Percentiles rank a stretch among this genome's conserved stretches.
phyloP scores from a whole-genome alignment of 2,329 filamentous ascomycete genomes.

The Bipolaris oryzae region DNA sequence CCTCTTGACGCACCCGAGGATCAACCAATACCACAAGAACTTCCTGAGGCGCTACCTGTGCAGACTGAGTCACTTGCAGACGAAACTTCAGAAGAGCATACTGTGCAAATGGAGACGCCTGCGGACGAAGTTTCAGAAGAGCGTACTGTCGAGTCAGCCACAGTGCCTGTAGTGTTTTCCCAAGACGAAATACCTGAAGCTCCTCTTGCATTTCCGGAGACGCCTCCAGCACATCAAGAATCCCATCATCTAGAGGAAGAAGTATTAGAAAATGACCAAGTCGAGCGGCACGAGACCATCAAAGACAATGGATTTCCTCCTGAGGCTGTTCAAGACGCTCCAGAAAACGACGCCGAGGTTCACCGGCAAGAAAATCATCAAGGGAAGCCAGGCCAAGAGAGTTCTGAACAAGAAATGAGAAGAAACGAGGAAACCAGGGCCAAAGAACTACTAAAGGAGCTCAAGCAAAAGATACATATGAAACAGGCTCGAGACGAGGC shows the following conservation, averaged over 20 bases:
- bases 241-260: neutral
- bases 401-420: slow-evolving; percentile 6
- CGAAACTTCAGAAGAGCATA: neutral
- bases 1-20: slow-evolving; percentile 11
- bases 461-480: neutral
- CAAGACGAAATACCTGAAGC: neutral
- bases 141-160: neutral
- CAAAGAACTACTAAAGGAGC: slow-evolving; percentile 1
- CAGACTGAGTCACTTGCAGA: neutral
- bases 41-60: neutral
- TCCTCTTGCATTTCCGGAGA: slow-evolving; percentile 2
- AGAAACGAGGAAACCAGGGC: slow-evolving; percentile 10
- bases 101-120: neutral
- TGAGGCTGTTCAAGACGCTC: neutral
- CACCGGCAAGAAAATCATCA: slow-evolving; percentile 1
- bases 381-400: slow-evolving; percentile 11
- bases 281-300: slow-evolving; percentile 4
- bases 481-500: slow-evolving; percentile 6
- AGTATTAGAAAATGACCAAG: neutral
- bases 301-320: neutral
- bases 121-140: slow-evolving; percentile 3
- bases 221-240: slow-evolving; percentile 4
- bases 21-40: neutral
- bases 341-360: neutral
- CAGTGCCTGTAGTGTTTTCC: neutral